Evolutionary conservation across 495 filamentous ascomycete genomes (phyloP).

Genomic region (Podospora anserina): DNA sequence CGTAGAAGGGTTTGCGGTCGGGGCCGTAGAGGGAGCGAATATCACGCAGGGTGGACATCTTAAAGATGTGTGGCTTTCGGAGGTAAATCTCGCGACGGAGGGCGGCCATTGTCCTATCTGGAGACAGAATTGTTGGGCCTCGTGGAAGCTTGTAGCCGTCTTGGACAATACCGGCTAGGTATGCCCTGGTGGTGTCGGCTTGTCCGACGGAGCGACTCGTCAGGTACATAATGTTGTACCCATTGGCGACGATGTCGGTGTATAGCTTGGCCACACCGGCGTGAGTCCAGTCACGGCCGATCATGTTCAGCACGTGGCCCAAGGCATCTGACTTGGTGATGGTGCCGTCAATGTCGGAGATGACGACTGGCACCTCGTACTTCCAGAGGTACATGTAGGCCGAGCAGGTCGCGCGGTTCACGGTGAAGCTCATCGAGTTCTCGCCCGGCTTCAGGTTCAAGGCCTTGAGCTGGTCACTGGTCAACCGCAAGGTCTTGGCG

Average conservation of each 20-base stretch:
- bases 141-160: constrained; percentile 82
- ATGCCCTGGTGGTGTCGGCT: constrained; percentile 85
- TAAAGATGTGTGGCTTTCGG: constrained; percentile 96
- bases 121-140: constrained; percentile 90
- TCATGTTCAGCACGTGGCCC: constrained; percentile 96
- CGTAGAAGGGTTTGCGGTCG: constrained; percentile 83
- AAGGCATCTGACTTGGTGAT: constrained; percentile 98
- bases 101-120: constrained; percentile 94
- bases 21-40: constrained; percentile 84
- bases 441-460: constrained; percentile 76
- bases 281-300: constrained; percentile 98
- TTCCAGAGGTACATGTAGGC: constrained; percentile 93
- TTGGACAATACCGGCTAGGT: constrained; percentile 85
- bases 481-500: constrained; percentile 94
- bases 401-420: constrained; percentile 87
- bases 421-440: constrained; percentile 93
- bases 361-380: constrained; percentile 85
- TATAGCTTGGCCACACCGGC: constrained; percentile 95
- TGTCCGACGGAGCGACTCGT: constrained; percentile 92
- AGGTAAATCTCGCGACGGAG: constrained; percentile 91
- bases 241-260: constrained; percentile 90
- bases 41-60: constrained; percentile 96
- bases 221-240: constrained; percentile 98
- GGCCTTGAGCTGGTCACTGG: constrained; percentile 90
- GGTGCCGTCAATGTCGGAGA: constrained; percentile 97